phyloP scores from a whole-genome alignment of 1,139 yeast genomes.

The Suhomyces wounanorum region DNA sequence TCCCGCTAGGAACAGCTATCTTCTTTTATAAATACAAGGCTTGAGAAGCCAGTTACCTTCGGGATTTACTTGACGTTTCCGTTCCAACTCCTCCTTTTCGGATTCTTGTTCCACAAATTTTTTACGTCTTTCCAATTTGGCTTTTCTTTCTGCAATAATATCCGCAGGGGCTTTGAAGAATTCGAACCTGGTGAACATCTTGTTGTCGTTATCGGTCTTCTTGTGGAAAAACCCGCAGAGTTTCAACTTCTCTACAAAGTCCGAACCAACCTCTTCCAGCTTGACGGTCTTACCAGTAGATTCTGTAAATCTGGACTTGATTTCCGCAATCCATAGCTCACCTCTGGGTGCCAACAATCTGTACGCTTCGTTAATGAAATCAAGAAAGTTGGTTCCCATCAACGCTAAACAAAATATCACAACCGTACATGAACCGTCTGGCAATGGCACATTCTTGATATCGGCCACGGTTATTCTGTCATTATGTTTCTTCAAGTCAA shows the following conservation, averaged over 20 bases:
- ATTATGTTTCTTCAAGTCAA: slow-evolving; percentile 85
- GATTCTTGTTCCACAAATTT: slow-evolving; percentile 73
- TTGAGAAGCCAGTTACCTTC: slow-evolving; percentile 89
- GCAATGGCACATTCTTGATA: slow-evolving; percentile 84
- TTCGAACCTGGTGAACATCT: slow-evolving; percentile 93
- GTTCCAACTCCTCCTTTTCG: slow-evolving; percentile 58
- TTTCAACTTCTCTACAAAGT: slow-evolving; percentile 77
- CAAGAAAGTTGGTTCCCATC: slow-evolving; percentile 96
- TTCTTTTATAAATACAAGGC: slow-evolving; percentile 93
- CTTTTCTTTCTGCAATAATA: slow-evolving; percentile 63
- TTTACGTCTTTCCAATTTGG: slow-evolving; percentile 62
- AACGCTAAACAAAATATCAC: slow-evolving; percentile 90
- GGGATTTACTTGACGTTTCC: slow-evolving; percentile 56
- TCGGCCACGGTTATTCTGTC: slow-evolving; percentile 94
- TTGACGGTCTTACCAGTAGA: slow-evolving; percentile 25
- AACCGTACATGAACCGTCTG: slow-evolving; percentile 73
- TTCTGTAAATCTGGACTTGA: slow-evolving; percentile 85
- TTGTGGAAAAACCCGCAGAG: slow-evolving; percentile 84
- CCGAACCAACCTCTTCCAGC: slow-evolving; percentile 55
- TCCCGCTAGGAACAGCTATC: slow-evolving; percentile 41
- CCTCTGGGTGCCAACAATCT: slow-evolving; percentile 88
- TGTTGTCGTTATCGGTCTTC: slow-evolving; percentile 81
- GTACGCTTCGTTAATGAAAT: slow-evolving; percentile 86
- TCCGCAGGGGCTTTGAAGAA: slow-evolving; percentile 85
- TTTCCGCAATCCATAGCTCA: slow-evolving; percentile 96